Evolutionary conservation across 2,329 filamentous ascomycete genomes (phyloP).

Genomic region (Aspergillus sp.): DNA sequence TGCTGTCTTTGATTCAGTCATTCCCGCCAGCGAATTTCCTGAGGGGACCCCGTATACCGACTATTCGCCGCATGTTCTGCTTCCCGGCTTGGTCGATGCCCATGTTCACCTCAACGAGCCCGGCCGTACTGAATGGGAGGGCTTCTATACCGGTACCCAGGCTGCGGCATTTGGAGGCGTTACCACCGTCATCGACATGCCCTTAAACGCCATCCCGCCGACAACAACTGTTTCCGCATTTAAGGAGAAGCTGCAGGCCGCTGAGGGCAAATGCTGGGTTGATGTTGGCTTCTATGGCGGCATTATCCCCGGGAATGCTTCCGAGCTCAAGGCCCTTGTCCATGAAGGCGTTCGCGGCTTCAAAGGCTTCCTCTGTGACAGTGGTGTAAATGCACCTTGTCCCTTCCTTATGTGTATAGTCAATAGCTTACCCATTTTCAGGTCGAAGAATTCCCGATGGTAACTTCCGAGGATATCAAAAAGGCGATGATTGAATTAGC

Average conservation of each 20-base stretch:
- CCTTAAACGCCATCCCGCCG: constrained; percentile 90
- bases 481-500: constrained; percentile 75
- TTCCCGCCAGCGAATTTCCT: constrained; percentile 71
- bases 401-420: neutral
- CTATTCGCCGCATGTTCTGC: constrained; percentile 74
- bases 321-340: constrained; percentile 72
- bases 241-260: constrained; percentile 77
- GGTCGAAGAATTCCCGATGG: constrained; percentile 93
- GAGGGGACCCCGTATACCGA: constrained; percentile 67
- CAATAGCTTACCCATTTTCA: constrained; percentile 27
- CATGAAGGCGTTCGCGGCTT: constrained; percentile 85
- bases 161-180: constrained; percentile 94
- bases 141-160: constrained; percentile 88
- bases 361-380: constrained; percentile 96
- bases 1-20: constrained; percentile 63
- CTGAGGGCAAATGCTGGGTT: constrained; percentile 86
- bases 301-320: constrained; percentile 80
- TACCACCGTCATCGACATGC: constrained; percentile 97
- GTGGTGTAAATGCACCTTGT: constrained; percentile 60
- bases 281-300: constrained; percentile 98
- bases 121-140: constrained; percentile 95
- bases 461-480: constrained; percentile 71
- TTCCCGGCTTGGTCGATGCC: constrained; percentile 90
- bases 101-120: constrained; percentile 98
- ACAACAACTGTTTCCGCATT: constrained; percentile 83